Base-by-base conservation (phyloP, 1,139 yeast genomes). In the Candida sp. region DNA sequence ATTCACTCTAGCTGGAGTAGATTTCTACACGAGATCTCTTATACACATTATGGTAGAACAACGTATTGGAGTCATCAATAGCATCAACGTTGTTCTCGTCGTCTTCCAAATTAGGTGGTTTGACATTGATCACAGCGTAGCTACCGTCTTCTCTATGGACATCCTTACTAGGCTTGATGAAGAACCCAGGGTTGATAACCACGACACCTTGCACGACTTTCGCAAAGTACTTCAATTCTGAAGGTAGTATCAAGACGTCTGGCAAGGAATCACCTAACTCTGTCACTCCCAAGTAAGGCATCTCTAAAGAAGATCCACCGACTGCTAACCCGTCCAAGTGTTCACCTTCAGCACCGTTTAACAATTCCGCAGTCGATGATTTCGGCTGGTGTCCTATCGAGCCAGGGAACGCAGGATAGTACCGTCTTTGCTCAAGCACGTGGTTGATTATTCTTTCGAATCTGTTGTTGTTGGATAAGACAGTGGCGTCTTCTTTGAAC, bases 401-500 rank as follows among this genome's bases (percentile, higher is more conserved):
- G 0, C 91, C 93, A 1, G 98, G 98, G 63, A 90, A 87, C 1
- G 80, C 70, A 0, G 99, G 99, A 63, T 94, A 94, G 62, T 86
- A 84, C 30, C 94, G 75, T 54, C 97, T 81, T 64, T 93, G 98
- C 45, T 86, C 85, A 43, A 92, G 73, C 4, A 91, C 72, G 63
- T 88, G 91, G 53, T 78, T 80, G 3, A 88, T 75, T n/a, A 88
- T 76, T 65, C 94, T 78, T 58, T 88, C 94, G 63, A 88, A 86
- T 63, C 96, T 74, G 56, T 86, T 85, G 5, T 68, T 60, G 12
- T 26, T 38, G 7, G 68, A 63, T 3, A 66, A 47, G 23, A 53
- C 54, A 1, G 51, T 48, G 23, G 58, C 59, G 11, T 55, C 55
- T 7, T 77, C 75, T 53, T 77, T 77, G 12, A 72, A 69, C 3